A percentile compares a stretch with the other conserved stretches of the same genome.
These are phyloP conservation scores for Skeletonema tropicum DNA, from an alignment of 108 stramenopile genomes.

Conservation along the genomic window DNA sequence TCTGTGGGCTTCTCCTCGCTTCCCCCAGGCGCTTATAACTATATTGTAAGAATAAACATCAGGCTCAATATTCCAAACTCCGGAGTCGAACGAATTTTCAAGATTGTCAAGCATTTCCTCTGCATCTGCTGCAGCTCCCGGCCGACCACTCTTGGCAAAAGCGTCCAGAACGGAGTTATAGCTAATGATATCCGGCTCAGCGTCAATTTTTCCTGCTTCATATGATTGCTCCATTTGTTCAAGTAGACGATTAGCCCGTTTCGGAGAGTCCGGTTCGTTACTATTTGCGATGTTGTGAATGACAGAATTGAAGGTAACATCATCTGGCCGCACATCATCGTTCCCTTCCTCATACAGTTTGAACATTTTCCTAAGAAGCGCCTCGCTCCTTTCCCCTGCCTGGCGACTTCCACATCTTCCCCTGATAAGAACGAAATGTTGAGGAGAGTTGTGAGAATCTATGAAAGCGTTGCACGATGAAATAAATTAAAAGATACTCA, in stretches of 20 bases:
- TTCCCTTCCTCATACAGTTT: slow-evolving; percentile 23
- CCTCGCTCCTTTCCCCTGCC: slow-evolving; percentile 32
- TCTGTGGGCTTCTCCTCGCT: slow-evolving; percentile 33
- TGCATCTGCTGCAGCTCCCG: slow-evolving; percentile 27
- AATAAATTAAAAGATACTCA: slow-evolving; percentile 11
- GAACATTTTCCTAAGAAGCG: slow-evolving; percentile 42
- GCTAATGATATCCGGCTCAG: slow-evolving; percentile 46
- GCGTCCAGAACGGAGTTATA: slow-evolving; percentile 68
- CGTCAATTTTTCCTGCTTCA: slow-evolving; percentile 27
- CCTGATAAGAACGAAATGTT: not conserved
- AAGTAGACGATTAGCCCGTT: slow-evolving; percentile 44
- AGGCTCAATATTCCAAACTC: slow-evolving; percentile 28
- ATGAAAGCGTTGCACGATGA: not conserved
- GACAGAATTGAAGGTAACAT: slow-evolving; percentile 49
- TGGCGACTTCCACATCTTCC: slow-evolving; percentile 27
- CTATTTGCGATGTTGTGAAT: slow-evolving; percentile 54
- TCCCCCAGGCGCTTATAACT: slow-evolving; percentile 48
- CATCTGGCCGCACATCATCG: slow-evolving; percentile 37
- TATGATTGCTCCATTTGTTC: slow-evolving; percentile 54
- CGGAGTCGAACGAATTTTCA: slow-evolving; percentile 24
- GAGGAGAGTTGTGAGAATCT: not conserved
- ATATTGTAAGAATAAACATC: slow-evolving; percentile 56
- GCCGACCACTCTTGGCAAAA: slow-evolving; percentile 49
- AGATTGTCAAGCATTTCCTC: slow-evolving; percentile 42
- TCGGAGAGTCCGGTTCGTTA: slow-evolving; percentile 41